Evolutionary conservation across 2,329 filamentous ascomycete species (phyloP).

Genomic region (Claviceps humidiphila): DNA sequence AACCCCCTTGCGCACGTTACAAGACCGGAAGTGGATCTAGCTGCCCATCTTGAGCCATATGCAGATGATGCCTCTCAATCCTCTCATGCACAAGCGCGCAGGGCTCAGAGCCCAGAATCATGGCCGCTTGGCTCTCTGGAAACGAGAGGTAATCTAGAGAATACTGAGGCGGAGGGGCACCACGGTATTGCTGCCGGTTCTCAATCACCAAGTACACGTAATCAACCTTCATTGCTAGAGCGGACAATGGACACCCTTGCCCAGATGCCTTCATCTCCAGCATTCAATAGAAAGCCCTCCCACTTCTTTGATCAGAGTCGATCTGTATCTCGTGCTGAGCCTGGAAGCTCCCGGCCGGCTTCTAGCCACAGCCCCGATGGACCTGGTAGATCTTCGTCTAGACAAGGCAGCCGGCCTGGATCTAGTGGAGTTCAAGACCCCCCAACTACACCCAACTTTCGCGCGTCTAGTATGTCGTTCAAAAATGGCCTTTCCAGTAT

Average conservation of each 20-base stretch:
- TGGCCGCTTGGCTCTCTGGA: neutral
- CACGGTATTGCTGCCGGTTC: constrained; percentile 8
- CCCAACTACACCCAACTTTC: constrained; percentile 22
- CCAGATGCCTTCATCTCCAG: constrained; percentile 65
- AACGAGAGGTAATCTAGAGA: neutral
- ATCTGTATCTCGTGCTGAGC: constrained; percentile 35
- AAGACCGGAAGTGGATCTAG: neutral
- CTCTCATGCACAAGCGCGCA: neutral
- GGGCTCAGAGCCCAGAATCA: neutral
- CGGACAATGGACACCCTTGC: constrained; percentile 77
- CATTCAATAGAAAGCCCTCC: constrained; percentile 50
- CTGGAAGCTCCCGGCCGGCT: constrained; percentile 34
- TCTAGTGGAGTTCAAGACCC: constrained; percentile 39
- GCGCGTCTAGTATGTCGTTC: constrained; percentile 30
- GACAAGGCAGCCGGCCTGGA: constrained; percentile 39
- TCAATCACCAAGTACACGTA: constrained; percentile 12
- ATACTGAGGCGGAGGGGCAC: neutral
- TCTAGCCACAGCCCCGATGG: constrained; percentile 50
- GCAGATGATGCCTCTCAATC: neutral
- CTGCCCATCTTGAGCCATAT: neutral
- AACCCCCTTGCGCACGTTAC: constrained; percentile 3
- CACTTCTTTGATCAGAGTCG: constrained; percentile 59
- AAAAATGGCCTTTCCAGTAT: constrained; percentile 29
- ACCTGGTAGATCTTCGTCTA: constrained; percentile 37
- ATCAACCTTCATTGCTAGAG: constrained; percentile 56